Evolutionary conservation across 2,329 filamentous ascomycete species (phyloP).

Genomic region (Colletotrichum destructivum): DNA sequence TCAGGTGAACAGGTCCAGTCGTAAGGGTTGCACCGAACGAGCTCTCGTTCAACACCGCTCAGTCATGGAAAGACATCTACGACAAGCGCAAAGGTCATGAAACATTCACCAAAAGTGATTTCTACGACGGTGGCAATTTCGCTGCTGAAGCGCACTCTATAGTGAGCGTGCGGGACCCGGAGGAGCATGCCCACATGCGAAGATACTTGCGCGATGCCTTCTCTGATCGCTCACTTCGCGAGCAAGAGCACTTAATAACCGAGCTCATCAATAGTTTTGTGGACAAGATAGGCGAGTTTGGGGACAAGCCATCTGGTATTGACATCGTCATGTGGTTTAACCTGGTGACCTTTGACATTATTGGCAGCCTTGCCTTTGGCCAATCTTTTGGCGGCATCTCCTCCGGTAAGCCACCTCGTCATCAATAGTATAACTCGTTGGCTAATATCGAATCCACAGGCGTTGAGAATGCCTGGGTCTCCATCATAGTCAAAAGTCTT

Average conservation of each 20-base stretch:
- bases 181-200: not conserved
- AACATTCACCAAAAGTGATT: not conserved
- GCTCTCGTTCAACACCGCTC: not conserved
- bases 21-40: not conserved
- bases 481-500: constrained; percentile 19
- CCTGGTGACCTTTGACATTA: not conserved
- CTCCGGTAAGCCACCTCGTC: not conserved
- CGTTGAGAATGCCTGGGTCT: constrained; percentile 2
- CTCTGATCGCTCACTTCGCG: not conserved
- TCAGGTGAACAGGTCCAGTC: not conserved
- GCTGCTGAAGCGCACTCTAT: not conserved
- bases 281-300: not conserved
- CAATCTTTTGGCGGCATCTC: not conserved
- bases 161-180: not conserved
- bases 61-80: not conserved
- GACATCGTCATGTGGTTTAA: constrained; percentile 5
- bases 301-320: not conserved
- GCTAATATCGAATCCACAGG: too few relatives aligned
- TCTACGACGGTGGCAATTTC: not conserved
- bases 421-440: too few relatives aligned
- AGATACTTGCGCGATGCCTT: not conserved
- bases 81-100: not conserved
- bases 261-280: not conserved
- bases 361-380: not conserved
- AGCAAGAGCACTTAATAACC: not conserved